Base-by-base conservation (phyloP, 1,139 yeast genomes). In the Suhomyces bokatorum region DNA sequence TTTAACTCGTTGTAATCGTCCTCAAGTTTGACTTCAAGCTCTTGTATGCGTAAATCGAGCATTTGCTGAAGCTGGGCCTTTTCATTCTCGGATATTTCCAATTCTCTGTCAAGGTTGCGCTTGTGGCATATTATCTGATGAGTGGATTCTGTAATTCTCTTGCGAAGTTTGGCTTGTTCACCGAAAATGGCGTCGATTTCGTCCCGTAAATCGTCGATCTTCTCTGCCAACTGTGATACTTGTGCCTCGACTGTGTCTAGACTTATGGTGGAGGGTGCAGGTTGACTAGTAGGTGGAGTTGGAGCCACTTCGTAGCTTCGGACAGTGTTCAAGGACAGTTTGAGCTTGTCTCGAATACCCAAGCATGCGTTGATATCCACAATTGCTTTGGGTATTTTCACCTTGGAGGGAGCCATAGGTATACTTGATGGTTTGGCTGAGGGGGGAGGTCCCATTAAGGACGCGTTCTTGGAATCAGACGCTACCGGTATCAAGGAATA, bases 1-100 rank as follows among this genome's bases (percentile, higher is more conserved):
- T 63, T 63, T 30, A 67, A 49, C 34, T 69, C 71, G 24, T 65
- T 64, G 47, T 56, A 64, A 39, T 69, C 66, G 22, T 57, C 55
- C 12, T 56, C 53, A 14, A 67, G 54, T 32, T 62, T 57, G 14
- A 53, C 40, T 17, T 40, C 37, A 10, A 52, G 43, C 22, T 54
- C 55, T 17, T 48, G 47, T 5, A 54, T 31, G 17, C 52, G 53
- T 10, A 52, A 40, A 15, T 40, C 37, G n/a, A 52, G 35, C 49
- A 53, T 39, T 30, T 52, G 49, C 29, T 53, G 53, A 35, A 43
- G 39, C 13, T 51, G 49, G 9, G 27, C 34, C 24, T 39, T 47
- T 13, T 51, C 54, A 20, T 51, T 44, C 11, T 42, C 34, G 5
- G 37, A 28, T 14, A 38, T 45, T n/a, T 47, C 52, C 11, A 30